Evolutionary conservation across 352 stramenopile genomes (phyloP).

Genomic region (Phytophthora cactorum): DNA sequence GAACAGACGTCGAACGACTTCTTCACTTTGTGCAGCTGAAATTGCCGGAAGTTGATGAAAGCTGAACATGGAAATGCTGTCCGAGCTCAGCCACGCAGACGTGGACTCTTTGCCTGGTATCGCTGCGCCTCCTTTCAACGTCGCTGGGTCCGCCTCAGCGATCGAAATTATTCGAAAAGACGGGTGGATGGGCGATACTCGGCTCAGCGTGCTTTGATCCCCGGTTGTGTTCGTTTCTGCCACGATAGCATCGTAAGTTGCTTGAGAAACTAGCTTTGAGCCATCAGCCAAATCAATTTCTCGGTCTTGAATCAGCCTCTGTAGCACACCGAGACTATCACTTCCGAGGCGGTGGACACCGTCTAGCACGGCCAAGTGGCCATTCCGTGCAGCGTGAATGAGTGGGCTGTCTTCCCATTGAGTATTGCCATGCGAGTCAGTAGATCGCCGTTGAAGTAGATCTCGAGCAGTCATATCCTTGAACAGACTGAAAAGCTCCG

Average conservation of each 20-base stretch:
- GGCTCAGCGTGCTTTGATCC: conserved; percentile 16
- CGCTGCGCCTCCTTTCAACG: conserved; percentile 32
- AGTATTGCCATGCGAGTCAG: conserved; percentile 88
- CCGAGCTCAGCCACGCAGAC: conserved; percentile 73
- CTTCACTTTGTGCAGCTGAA: conserved; percentile 43
- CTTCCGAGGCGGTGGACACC: conserved; percentile 92
- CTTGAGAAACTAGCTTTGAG: conserved; percentile 70
- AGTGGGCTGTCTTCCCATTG: conserved; percentile 93
- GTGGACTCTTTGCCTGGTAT: conserved; percentile 52
- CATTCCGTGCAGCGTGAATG: conserved; percentile 86
- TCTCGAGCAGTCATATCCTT: conserved; percentile 94
- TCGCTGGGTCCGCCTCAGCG: conserved; percentile 60
- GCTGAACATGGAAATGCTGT: conserved; percentile 82
- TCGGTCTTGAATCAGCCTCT: conserved; percentile 89
- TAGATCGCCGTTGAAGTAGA: conserved; percentile 91
- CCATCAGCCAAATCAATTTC: conserved; percentile 91
- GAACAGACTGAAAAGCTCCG: conserved; percentile 93
- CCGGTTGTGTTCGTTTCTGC: conserved; percentile 19
- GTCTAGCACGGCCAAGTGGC: conserved; percentile 91
- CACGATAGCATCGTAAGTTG: conserved; percentile 64
- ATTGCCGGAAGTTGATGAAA: conserved; percentile 68
- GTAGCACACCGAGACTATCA: conserved; percentile 91
- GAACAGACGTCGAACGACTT: conserved; percentile 61
- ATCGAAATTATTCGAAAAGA: conserved; percentile 92
- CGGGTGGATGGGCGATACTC: conserved; percentile 81